Evolutionary conservation across 1,284 basidiomycete species (phyloP).

Genomic region (Caloboletus firmus): DNA sequence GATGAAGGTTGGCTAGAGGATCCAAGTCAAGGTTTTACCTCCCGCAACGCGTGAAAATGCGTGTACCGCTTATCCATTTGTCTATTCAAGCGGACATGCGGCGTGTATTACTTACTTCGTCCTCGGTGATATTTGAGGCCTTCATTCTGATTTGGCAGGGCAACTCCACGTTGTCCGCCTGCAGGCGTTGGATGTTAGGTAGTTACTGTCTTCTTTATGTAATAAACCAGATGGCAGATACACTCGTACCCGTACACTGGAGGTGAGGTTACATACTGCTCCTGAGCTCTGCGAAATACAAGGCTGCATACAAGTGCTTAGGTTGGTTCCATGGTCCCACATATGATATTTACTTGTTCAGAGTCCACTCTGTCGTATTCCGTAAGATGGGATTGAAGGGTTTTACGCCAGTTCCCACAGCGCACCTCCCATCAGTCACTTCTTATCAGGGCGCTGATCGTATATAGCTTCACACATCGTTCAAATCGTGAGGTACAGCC

Average conservation of each 20-base stretch:
- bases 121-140: constrained; percentile 34
- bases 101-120: constrained; percentile 37
- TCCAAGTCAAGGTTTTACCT: constrained; percentile 31
- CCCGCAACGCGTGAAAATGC: constrained; percentile 45
- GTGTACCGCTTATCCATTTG: constrained; percentile 47
- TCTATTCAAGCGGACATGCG: constrained; percentile 35
- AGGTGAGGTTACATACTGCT: not conserved
- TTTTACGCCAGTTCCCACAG: constrained; percentile 31
- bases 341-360: no score
- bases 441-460: constrained; percentile 41
- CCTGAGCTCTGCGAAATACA: not conserved
- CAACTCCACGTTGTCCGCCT: constrained; percentile 64
- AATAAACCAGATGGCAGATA: constrained; percentile 1
- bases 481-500: constrained; percentile 27
- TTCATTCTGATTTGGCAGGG: constrained; percentile 35
- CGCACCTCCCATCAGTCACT: constrained; percentile 44
- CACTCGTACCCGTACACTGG: not conserved
- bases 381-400: constrained; percentile 13
- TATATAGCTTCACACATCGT: constrained; percentile 40
- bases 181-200: constrained; percentile 50
- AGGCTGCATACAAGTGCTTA: not conserved
- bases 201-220: constrained; percentile 36
- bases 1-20: constrained; percentile 28
- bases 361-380: constrained; percentile 4
- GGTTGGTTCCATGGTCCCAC: not conserved